A percentile compares a stretch with the other conserved stretches of the same genome.
Conservation (phyloP, 352 stramenopile genomes). For the Halophytophthora polymorphica region DNA sequence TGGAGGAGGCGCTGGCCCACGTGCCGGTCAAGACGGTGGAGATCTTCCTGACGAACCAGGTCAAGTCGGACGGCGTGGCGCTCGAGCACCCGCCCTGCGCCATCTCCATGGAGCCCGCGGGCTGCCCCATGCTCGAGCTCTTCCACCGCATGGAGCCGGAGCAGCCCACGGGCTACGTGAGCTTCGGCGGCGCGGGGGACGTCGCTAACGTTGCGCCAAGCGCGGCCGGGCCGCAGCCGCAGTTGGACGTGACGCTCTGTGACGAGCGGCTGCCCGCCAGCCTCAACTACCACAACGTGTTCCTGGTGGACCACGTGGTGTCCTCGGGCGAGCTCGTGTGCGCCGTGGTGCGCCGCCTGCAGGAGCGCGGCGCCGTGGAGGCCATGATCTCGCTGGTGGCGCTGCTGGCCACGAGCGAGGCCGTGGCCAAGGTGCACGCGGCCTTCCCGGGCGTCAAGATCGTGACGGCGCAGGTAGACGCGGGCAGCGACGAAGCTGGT, state of each 20-base stretch:
- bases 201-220: neutral
- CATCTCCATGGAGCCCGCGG: slow-evolving; percentile 21
- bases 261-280: slow-evolving; percentile 10
- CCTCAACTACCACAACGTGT: slow-evolving; percentile 50
- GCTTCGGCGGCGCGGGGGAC: slow-evolving; percentile 5
- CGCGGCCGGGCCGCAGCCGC: too few species aligned
- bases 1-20: slow-evolving; percentile 50
- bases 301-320: slow-evolving; percentile 41
- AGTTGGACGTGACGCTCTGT: slow-evolving; percentile 19
- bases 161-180: slow-evolving; percentile 25
- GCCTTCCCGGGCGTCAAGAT: slow-evolving; percentile 33
- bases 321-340: slow-evolving; percentile 28
- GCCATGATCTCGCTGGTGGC: slow-evolving; percentile 42
- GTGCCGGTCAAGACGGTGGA: slow-evolving; percentile 34
- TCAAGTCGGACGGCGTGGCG: slow-evolving; percentile 27
- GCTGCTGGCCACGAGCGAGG: slow-evolving; percentile 32
- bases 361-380: slow-evolving; percentile 37
- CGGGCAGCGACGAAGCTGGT: slow-evolving; percentile 13
- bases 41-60: slow-evolving; percentile 22
- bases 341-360: slow-evolving; percentile 28
- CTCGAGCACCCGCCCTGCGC: slow-evolving; percentile 38
- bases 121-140: slow-evolving; percentile 31
- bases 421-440: slow-evolving; percentile 31
- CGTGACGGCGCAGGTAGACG: slow-evolving; percentile 31
- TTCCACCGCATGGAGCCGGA: slow-evolving; percentile 34